These are phyloP conservation scores for Scorias spongiosa DNA, from an alignment of 2,329 filamentous ascomycete species.

Conservation along the genomic window DNA sequence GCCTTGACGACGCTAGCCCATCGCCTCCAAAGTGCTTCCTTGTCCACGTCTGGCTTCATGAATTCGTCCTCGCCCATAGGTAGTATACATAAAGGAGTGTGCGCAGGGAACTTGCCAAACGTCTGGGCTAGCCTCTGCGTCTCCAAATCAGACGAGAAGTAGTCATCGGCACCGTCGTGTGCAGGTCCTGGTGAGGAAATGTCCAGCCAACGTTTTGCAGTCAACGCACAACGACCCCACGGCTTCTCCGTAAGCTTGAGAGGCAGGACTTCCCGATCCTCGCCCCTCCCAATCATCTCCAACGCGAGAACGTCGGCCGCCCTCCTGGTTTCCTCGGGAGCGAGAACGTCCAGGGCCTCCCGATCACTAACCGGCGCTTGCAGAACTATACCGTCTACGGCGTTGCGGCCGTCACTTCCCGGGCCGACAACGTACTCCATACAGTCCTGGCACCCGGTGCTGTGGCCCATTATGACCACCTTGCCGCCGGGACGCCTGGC, in stretches of 20 bases:
- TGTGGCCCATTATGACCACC: slow-evolving; percentile 54
- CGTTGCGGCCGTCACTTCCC: slow-evolving; percentile 27
- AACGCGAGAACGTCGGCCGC: slow-evolving; percentile 29
- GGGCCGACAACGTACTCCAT: slow-evolving; percentile 42
- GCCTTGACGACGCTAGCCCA: slow-evolving; percentile 37
- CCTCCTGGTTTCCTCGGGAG: slow-evolving; percentile 30
- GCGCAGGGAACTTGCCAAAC: slow-evolving; percentile 46
- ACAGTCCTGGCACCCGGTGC: slow-evolving; percentile 53
- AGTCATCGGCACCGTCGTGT: slow-evolving; percentile 61
- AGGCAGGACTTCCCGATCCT: slow-evolving; percentile 40
- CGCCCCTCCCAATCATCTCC: slow-evolving; percentile 40
- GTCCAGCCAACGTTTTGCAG: slow-evolving; percentile 43
- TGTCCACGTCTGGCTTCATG: slow-evolving; percentile 44
- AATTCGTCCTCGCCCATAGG: slow-evolving; percentile 52
- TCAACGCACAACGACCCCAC: slow-evolving; percentile 29
- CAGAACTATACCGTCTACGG: slow-evolving; percentile 59
- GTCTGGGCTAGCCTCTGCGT: slow-evolving; percentile 41
- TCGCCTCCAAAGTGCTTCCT: slow-evolving; percentile 38
- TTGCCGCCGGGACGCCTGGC: slow-evolving; percentile 29
- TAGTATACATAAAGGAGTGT: slow-evolving; percentile 45
- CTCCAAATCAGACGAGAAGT: slow-evolving; percentile 67
- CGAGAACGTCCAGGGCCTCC: slow-evolving; percentile 40
- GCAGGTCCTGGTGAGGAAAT: slow-evolving; percentile 40
- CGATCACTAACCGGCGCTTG: slow-evolving; percentile 70
- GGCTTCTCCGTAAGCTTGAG: slow-evolving; percentile 13